Conservation (phyloP, 768 basidiomycete genomes). For the Pleurotus djamor region DNA sequence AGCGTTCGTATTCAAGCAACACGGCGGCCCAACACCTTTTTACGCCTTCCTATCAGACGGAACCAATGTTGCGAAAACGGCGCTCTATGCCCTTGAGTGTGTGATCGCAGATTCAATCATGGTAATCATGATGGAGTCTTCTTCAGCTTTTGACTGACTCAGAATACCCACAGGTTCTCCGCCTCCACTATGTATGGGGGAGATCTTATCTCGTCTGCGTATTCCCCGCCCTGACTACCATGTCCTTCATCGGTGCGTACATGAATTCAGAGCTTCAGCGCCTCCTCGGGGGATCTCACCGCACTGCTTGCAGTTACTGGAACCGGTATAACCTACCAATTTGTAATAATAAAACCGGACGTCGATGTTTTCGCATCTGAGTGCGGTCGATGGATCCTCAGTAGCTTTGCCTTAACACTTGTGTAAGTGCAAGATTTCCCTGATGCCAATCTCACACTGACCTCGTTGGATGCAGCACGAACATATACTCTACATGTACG, state of each 20-base stretch:
- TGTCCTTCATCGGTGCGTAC: conserved; percentile 7
- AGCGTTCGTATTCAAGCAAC: conserved; percentile 9
- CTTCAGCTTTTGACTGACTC: neutral
- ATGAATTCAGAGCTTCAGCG: neutral
- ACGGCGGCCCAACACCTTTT: conserved; percentile 6
- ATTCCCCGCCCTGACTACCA: conserved; percentile 8
- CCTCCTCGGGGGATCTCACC: neutral
- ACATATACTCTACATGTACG: neutral
- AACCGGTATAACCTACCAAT: conserved; percentile 12
- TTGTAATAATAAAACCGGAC: conserved; percentile 2
- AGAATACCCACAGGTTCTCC: conserved; percentile 30
- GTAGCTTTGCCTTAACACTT: conserved; percentile 11
- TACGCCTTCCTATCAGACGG: conserved; percentile 10
- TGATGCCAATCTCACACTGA: too few species aligned
- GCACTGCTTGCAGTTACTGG: conserved; percentile 10
- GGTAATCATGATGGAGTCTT: conserved; percentile 6
- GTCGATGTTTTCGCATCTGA: conserved; percentile 9
- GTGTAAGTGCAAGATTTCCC: conserved; percentile 6
- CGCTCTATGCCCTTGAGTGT: conserved; percentile 1
- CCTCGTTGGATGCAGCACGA: too few species aligned
- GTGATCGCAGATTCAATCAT: conserved; percentile 13
- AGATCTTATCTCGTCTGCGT: conserved; percentile 5
- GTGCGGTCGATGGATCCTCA: conserved; percentile 13
- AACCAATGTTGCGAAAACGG: conserved; percentile 13
- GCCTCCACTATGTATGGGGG: conserved; percentile 26